phyloP scores from a whole-genome alignment of 768 basidiomycete genomes.

The Tephrocybe sp. region DNA sequence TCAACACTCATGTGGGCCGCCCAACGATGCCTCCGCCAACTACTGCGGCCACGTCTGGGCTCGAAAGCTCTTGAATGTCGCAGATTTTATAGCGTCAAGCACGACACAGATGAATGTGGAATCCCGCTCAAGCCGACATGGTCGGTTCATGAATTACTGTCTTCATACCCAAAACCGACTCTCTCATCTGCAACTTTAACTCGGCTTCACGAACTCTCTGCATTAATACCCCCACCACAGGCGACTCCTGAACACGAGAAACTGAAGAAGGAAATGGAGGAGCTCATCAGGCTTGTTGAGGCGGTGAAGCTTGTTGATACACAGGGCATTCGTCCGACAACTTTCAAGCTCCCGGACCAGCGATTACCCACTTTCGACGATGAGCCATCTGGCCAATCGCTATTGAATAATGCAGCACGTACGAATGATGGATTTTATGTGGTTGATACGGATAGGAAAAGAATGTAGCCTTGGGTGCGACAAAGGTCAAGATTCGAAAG shows the following conservation, averaged over 20 bases:
- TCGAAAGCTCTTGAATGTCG: constrained; percentile 10
- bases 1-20: constrained; percentile 18
- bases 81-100: constrained; percentile 7
- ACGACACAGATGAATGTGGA: constrained; percentile 52
- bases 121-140: constrained; percentile 70
- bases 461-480: no score
- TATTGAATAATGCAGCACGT: constrained; percentile 52
- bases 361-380: constrained; percentile 12
- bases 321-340: constrained; percentile 27
- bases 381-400: constrained; percentile 30
- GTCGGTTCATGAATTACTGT: constrained; percentile 76
- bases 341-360: constrained; percentile 33
- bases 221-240: constrained; percentile 62
- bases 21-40: constrained; percentile 22
- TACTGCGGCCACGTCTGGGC: constrained; percentile 11
- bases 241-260: constrained; percentile 50
- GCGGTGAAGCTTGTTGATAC: constrained; percentile 69
- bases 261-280: constrained; percentile 61
- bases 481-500: no score
- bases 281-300: constrained; percentile 74
- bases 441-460: constrained; percentile 50
- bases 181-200: constrained; percentile 56
- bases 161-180: constrained; percentile 70
- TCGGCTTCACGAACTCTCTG: constrained; percentile 69
- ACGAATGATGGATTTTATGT: constrained; percentile 57